Percentiles rank a stretch among this genome's conserved stretches.
phyloP scores from a whole-genome alignment of 257 asterid species.

The Solanum pimpinellifolium region DNA sequence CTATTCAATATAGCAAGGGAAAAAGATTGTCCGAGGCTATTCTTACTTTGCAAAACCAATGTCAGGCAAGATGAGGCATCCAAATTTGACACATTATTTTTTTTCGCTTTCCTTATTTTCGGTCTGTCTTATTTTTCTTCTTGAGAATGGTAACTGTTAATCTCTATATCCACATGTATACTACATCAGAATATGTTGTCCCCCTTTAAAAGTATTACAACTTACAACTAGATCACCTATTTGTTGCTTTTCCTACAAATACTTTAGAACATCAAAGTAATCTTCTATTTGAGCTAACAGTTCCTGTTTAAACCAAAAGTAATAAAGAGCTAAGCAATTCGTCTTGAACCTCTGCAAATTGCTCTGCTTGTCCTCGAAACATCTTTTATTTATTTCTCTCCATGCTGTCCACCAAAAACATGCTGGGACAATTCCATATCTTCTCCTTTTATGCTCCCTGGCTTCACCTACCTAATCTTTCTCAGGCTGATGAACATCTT shows the following conservation, averaged over 20 bases:
- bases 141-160: background rate
- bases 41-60: background rate
- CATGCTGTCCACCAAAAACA: background rate
- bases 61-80: constrained; percentile 7
- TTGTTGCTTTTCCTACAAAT: background rate
- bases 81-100: background rate
- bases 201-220: background rate
- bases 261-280: background rate
- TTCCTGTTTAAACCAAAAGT: background rate
- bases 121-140: background rate
- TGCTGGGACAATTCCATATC: background rate
- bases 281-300: background rate
- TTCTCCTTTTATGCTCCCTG: background rate
- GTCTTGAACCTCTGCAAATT: background rate
- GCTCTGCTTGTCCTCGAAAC: background rate
- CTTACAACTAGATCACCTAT: background rate
- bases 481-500: background rate
- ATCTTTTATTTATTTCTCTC: background rate
- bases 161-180: background rate
- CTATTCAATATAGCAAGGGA: background rate
- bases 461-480: background rate
- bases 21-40: background rate
- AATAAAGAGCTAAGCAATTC: background rate
- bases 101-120: background rate
- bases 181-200: background rate